Evolutionary conservation across 495 filamentous ascomycete species (phyloP).

Genomic region (Cercophora newfieldiana): DNA sequence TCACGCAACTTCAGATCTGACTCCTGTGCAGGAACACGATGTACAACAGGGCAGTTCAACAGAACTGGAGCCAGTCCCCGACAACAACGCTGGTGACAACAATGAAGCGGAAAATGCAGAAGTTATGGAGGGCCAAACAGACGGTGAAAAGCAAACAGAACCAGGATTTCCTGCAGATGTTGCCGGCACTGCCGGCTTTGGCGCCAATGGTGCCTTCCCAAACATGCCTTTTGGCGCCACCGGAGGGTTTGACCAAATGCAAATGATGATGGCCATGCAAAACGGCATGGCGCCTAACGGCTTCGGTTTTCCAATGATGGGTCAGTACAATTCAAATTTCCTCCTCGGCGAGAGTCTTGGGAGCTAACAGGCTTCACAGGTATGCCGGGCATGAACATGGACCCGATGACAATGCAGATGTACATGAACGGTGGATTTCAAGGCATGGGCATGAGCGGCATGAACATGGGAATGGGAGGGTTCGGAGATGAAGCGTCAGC

Average conservation of each 20-base stretch:
- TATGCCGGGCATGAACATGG: constrained; percentile 82
- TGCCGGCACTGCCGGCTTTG: constrained; percentile 45
- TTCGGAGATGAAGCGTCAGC: constrained; percentile 55
- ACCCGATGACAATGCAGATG: constrained; percentile 90
- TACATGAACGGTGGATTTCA: constrained; percentile 75
- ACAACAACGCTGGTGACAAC: constrained; percentile 19
- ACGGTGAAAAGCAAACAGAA: constrained; percentile 31
- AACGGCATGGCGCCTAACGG: constrained; percentile 66
- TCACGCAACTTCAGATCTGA: neutral
- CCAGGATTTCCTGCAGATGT: constrained; percentile 27
- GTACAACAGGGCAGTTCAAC: neutral
- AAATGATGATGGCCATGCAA: constrained; percentile 70
- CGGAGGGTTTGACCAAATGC: constrained; percentile 67
- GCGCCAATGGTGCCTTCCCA: constrained; percentile 56
- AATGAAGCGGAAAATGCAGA: constrained; percentile 28
- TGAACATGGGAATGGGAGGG: constrained; percentile 84
- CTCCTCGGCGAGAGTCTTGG: neutral
- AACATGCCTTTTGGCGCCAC: constrained; percentile 65
- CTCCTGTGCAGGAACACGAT: neutral
- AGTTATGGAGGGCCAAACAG: constrained; percentile 35
- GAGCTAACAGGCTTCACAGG: constrained; percentile 45
- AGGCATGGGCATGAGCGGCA: constrained; percentile 89
- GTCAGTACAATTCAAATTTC: constrained; percentile 54
- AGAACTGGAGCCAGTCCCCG: neutral
- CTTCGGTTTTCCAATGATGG: constrained; percentile 79